A percentile compares a stretch with the other conserved stretches of the same genome.
phyloP scores from a whole-genome alignment of 2,329 filamentous ascomycete genomes.

The Coniosporium tulheliwenetii region DNA sequence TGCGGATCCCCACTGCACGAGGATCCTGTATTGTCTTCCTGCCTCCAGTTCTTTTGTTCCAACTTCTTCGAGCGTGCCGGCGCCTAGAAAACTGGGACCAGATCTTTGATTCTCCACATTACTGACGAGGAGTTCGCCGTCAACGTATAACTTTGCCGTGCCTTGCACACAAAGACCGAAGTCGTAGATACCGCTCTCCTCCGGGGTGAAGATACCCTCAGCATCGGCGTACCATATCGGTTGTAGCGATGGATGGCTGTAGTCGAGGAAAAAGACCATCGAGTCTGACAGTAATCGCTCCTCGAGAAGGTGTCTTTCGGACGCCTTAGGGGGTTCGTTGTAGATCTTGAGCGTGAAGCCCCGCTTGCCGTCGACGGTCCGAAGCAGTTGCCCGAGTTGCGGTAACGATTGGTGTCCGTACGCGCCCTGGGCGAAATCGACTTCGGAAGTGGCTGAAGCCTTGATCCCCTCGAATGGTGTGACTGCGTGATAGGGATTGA shows the following conservation, averaged over 20 bases:
- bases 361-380: too few species aligned
- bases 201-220: constrained; percentile 43
- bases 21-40: constrained; percentile 42
- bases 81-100: constrained; percentile 50
- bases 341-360: too few species aligned
- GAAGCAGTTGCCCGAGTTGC: too few species aligned
- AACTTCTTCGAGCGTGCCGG: constrained; percentile 47
- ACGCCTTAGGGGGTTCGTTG: too few species aligned
- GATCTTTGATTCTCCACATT: constrained; percentile 42
- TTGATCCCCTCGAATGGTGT: too few species aligned
- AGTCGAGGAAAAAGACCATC: constrained; percentile 34
- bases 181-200: constrained; percentile 46
- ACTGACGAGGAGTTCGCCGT: constrained; percentile 47
- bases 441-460: too few species aligned
- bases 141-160: constrained; percentile 48
- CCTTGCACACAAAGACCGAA: constrained; percentile 52
- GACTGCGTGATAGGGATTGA: too few species aligned
- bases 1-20: constrained; percentile 46
- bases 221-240: constrained; percentile 25
- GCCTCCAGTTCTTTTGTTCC: constrained; percentile 42
- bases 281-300: too few species aligned
- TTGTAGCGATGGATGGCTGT: constrained; percentile 24
- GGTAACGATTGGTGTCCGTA: too few species aligned
- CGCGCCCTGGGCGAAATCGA: too few species aligned
- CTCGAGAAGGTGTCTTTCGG: too few species aligned